These are phyloP conservation scores for Bisporella sp. DNA, from an alignment of 2,329 filamentous ascomycete species.

Conservation along the genomic window DNA sequence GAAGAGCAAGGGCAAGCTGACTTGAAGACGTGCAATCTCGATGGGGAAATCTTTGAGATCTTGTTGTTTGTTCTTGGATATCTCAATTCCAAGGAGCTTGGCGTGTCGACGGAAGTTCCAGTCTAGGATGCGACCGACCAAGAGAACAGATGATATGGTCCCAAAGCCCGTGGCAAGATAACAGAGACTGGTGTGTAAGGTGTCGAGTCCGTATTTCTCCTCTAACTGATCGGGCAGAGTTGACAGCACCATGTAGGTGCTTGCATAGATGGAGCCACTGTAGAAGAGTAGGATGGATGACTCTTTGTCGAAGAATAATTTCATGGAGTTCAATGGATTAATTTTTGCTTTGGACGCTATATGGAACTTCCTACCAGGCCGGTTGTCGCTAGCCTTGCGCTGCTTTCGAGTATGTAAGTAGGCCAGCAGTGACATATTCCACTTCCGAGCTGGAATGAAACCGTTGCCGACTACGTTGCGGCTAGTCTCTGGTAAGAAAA, in stretches of 20 bases:
- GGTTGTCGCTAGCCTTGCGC: neutral
- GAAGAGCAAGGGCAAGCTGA: slow-evolving; percentile 44
- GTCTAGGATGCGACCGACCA: slow-evolving; percentile 48
- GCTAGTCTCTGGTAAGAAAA: slow-evolving; percentile 1
- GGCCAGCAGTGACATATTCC: neutral
- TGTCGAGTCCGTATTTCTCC: slow-evolving; percentile 11
- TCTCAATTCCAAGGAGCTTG: slow-evolving; percentile 46
- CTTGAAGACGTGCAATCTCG: slow-evolving; percentile 37
- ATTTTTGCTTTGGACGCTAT: slow-evolving; percentile 10
- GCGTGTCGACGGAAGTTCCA: slow-evolving; percentile 65
- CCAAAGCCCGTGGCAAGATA: slow-evolving; percentile 37
- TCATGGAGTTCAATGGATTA: slow-evolving; percentile 33
- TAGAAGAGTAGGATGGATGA: slow-evolving; percentile 37
- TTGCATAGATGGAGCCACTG: slow-evolving; percentile 35
- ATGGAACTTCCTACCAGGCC: neutral
- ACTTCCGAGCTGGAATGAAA: neutral
- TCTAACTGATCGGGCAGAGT: slow-evolving; percentile 33
- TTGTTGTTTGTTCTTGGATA: slow-evolving; percentile 44
- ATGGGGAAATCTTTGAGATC: slow-evolving; percentile 24
- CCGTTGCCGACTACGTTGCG: neutral
- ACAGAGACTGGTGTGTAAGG: slow-evolving; percentile 13
- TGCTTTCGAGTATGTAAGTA: neutral
- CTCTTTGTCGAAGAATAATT: slow-evolving; percentile 35
- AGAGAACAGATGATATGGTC: slow-evolving; percentile 38
- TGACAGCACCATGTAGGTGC: slow-evolving; percentile 38